Conservation (phyloP, 129 eudicot species). For the Tagetes patula region DNA sequence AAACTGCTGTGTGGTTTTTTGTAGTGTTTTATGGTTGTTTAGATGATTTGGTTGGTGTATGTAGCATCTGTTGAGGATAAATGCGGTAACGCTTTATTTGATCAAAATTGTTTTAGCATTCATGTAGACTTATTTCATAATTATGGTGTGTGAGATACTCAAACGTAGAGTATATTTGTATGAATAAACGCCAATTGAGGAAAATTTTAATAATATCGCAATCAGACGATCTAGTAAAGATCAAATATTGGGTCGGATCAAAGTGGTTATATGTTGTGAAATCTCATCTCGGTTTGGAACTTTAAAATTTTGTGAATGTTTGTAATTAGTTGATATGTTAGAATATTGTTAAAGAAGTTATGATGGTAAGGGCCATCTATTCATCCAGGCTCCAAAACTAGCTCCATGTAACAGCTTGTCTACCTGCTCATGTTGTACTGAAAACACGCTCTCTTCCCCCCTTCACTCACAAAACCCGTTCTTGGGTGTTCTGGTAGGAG, state of each 20-base stretch:
- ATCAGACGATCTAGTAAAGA: neutral
- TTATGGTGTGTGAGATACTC: neutral
- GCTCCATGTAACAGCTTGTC: no score
- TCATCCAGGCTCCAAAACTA: no score
- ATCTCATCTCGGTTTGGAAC: neutral
- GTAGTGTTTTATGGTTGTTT: neutral
- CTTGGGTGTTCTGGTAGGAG: no score
- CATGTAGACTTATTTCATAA: neutral
- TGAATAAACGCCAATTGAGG: neutral
- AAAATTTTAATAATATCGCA: neutral
- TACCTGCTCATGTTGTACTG: no score
- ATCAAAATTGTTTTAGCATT: neutral
- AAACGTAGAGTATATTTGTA: neutral
- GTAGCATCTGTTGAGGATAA: slow-evolving; percentile 11
- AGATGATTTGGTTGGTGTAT: neutral
- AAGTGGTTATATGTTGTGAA: neutral
- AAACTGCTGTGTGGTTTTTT: slow-evolving; percentile 18
- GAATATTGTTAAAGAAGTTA: neutral
- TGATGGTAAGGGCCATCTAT: neutral
- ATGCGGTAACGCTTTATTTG: neutral
- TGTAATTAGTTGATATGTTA: neutral
- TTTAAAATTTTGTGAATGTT: neutral
- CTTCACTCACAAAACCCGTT: no score
- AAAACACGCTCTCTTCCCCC: no score
- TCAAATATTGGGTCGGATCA: neutral